Percentiles rank a stretch among this genome's conserved stretches.
These are phyloP conservation scores for Rhododendron mucronatum DNA, from an alignment of 148 eudicot genomes.

Conservation along the genomic window DNA sequence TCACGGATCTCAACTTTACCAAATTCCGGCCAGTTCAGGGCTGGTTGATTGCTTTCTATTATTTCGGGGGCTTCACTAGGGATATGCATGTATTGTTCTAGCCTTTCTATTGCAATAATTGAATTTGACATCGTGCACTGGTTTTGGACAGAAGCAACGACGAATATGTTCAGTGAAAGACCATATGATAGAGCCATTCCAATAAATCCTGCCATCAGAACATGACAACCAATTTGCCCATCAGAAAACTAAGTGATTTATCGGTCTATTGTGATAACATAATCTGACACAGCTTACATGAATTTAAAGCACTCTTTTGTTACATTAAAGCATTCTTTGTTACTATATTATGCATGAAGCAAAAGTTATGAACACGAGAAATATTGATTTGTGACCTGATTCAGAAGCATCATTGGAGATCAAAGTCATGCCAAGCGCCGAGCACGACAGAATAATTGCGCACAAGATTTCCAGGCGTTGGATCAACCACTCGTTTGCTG, in stretches of 20 bases:
- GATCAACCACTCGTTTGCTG: conserved; percentile 61
- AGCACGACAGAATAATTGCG: conserved; percentile 38
- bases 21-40: conserved; percentile 57
- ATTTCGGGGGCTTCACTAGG: conserved; percentile 79
- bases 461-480: conserved; percentile 52
- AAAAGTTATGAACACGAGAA: neutral
- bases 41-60: conserved; percentile 56
- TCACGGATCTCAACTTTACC: conserved; percentile 75
- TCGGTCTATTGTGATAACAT: neutral
- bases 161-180: conserved; percentile 55
- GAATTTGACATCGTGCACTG: conserved; percentile 64
- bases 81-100: conserved; percentile 75
- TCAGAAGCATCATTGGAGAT: conserved; percentile 29
- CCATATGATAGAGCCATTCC: conserved; percentile 92
- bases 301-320: neutral
- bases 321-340: no score
- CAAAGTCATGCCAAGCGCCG: conserved; percentile 41
- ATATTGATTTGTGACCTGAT: conserved; percentile 27
- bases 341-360: neutral
- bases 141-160: conserved; percentile 62
- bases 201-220: conserved; percentile 56
- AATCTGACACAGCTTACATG: neutral
- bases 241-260: conserved; percentile 10
- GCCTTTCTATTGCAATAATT: conserved; percentile 73
- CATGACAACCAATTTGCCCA: neutral